Evolutionary conservation across 169 alveolate genomes (phyloP), one percentile per base, ranked within the genome.

Genomic region (Plasmodium vivax): DNA sequence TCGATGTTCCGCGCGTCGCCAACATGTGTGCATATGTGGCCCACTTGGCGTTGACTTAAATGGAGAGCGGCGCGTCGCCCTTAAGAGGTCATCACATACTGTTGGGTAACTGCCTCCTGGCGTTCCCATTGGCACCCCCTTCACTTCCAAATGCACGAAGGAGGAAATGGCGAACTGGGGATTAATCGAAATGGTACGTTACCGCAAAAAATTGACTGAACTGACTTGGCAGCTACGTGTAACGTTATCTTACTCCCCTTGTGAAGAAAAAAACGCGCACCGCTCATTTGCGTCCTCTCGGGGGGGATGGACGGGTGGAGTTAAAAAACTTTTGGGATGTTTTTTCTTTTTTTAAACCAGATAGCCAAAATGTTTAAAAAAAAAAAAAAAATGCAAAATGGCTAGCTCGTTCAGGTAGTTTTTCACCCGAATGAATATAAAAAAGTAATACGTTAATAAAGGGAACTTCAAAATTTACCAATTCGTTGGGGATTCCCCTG

Each of bases 371-470:
- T 56, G 72, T 56, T 56, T n/a, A 62, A 62, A 62, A n/a, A n/a
- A 68, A 68, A 68, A 68, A 68, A 68, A 23, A 68, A 68, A 27
- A 6, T 27, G 9, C 75, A 16, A 62, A 19, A 62, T 62, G 41
- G 77, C 77, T 68, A 68, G 77, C 77, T 68, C 19, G 77, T 68
- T 68, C 32, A 68, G 77, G n/a, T 8, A 68, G 77, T 27, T 68
- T 68, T 19, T 6, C 38, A 9, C 38, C n/a, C 38, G 2, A 68
- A 68, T 27, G 12, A 19, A 68, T n/a, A n/a, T n/a, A n/a, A 68
- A 62, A 62, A 19, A 68, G 23, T 23, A 68, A 68, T 51, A 30
- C 16, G 41, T 68, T 68, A 68, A 68, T 30, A 30, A 68, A 10
- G 9, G 43, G 32, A 19, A 19, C 32, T 16, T 68, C 41, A 68